Base-by-base conservation (phyloP, 331 rosid species). In the Prunus yedoensis region DNA sequence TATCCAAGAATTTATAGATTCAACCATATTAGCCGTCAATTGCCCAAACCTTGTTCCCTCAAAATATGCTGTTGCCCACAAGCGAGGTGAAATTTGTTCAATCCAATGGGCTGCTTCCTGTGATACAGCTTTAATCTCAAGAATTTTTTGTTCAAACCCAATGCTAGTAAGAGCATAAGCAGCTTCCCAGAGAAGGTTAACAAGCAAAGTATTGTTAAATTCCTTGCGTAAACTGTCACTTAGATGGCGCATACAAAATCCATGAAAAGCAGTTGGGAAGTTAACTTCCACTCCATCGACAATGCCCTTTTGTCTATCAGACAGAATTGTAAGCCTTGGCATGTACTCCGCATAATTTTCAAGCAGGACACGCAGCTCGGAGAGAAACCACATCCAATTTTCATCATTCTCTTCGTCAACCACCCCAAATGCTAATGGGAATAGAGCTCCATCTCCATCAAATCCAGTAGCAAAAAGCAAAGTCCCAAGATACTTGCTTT, bases 201-300 rank as follows among this genome's bases (percentile, higher is more conserved):
- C 62, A 5, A 88, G 77, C 60, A 77, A 13, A 45, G 85, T 35
- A 54, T 75, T 81, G 58, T 79, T 81, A 70, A 85, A 85, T 71
- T 88, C 86, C 75, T 81, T 83, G 8, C n/a, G 71, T 80, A 85
- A 83, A 83, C 86, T 88, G 43, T 83, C 87, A 75, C 81, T 78
- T 47, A 85, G 60, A 66, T 76, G 72, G 66, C 72, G 82, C 86
- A 85, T 63, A 75, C 89, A 85, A 51, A 85, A 85, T n/a, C 91
- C 91, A 73, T 88, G 91, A 70, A 80, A 88, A 67, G 87, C 91
- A 66, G 80, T 77, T 27, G 89, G 91, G 82, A 88, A 88, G 64
- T 78, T 83, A 13, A 63, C 54, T 27, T 88, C 89, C 23, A 85
- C 91, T 20, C 83, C 91, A 30, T 88, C 86, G 21, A 87, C 79